Base-by-base conservation (phyloP, 169 alveolate species). In the Ichthyophthirius multifiliis region DNA sequence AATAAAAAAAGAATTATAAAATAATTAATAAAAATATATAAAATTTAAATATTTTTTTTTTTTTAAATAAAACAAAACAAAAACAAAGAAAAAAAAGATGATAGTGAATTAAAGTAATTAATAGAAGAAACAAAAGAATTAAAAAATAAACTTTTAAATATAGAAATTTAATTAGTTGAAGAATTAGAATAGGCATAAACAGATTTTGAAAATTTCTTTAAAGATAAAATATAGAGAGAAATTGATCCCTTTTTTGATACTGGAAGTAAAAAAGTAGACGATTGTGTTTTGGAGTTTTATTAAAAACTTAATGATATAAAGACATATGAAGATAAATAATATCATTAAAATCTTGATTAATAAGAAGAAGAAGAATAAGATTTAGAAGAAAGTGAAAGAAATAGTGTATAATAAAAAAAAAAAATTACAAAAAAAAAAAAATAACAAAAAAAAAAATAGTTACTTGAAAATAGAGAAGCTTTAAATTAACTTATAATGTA, bases 141-240 rank as follows among this genome's bases (percentile, higher is more conserved):
- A 18, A 90, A 91, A 62, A 92, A 90, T 55, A 65, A 75, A n/a
- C 82, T 90, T 32, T 44, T 86, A 64, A 67, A 65, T n/a, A 83
- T 82, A 27, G 94, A 90, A 55, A 79, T 86, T 79, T 75, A 79
- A 44, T 48, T 90, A 15, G 84, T 80, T 64, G 92, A 83, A 3
- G 88, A 78, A 37, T 80, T 85, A 13, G 75, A 74, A 37, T 30
- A 43, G 2, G 82, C 90, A 1, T 67, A 84, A 16, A 35, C 76
- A 27, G 90, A 90, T 41, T 90, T 86, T 83, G 65, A 74, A 34
- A 76, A 76, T 16, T n/a, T n/a, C n/a, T n/a, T n/a, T n/a, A n/a
- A n/a, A n/a, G n/a, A n/a, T n/a, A n/a, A n/a, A n/a, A n/a, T n/a
- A n/a, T n/a, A n/a, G n/a, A n/a, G n/a, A n/a, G n/a, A n/a, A n/a